phyloP scores from a whole-genome alignment of 495 filamentous ascomycete species.

The Letharia columbiana region DNA sequence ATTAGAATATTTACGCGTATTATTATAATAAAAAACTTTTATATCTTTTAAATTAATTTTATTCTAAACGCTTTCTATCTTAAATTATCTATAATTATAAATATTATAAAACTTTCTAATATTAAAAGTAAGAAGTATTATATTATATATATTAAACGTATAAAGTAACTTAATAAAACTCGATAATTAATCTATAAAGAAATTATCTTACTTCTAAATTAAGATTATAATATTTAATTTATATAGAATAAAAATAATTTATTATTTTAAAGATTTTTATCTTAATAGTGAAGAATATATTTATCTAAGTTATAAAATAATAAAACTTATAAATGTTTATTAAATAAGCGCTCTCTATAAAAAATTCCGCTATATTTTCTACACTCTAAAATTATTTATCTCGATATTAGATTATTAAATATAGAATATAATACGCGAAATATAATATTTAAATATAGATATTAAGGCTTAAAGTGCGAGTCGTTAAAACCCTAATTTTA shows the following conservation, averaged over 20 bases:
- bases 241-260: neutral
- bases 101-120: neutral
- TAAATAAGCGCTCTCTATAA: too few species aligned
- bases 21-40: neutral
- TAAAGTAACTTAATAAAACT: neutral
- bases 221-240: neutral
- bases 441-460: too few species aligned
- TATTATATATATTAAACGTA: neutral
- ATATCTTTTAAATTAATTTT: neutral
- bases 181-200: neutral
- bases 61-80: neutral
- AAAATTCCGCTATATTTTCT: too few species aligned
- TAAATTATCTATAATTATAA: neutral
- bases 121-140: too few species aligned
- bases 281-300: too few species aligned
- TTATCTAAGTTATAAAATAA: too few species aligned
- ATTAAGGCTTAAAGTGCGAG: too few species aligned
- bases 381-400: too few species aligned
- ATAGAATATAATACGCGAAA: too few species aligned
- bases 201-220: neutral
- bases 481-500: too few species aligned
- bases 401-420: too few species aligned
- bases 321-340: too few species aligned
- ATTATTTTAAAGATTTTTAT: neutral
- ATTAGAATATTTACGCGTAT: neutral